Evolutionary conservation across 108 stramenopile genomes (phyloP), one percentile per base, ranked within the genome.

Genomic region (Skeletonema costatum): DNA sequence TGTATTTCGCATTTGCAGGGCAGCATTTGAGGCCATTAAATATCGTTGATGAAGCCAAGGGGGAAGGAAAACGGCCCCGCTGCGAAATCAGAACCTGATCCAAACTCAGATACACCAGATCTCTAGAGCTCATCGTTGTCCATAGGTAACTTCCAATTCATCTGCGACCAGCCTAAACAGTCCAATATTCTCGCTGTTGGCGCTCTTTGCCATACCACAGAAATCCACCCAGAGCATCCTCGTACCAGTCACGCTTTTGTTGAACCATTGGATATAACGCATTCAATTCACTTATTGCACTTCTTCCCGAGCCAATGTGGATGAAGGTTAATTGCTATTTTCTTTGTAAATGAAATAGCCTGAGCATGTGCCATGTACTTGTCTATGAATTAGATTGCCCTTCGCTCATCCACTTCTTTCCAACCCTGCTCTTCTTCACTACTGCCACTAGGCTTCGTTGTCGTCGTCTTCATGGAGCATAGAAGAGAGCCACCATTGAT

Each of bases 231-330:
- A 29, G 71, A 17, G 85, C 66, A 31, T 91, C 90, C 25, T 85
- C 70, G 72, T 80, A 89, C 90, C 90, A 91, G 21, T 36, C 46
- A 41, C 78, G 81, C 29, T 83, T n/a, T n/a, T n/a, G n/a, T 68
- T 73, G 78, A 87, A 17, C 21, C 25, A n/a, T 59, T 68, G 16
- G 73, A n/a, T n/a, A 63, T 42, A 75, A 4, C 3, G 62, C 60
- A 35, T 19, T 44, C 31, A 87, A 67, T 73, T 77, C 56, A n/a
- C 25, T 75, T 16, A 56, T 82, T 66, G 12, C 36, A 60, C 29
- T 65, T 65, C 42, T n/a, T 83, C 51, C 46, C 81, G 58, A 8
- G 66, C 59, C 19, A 32, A 60, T 21, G 60, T 44, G 6, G 56
- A 39, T 39, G 29, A 60, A 5, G n/a, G 44, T 30, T 6, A 89